These are phyloP conservation scores for Solanum corneliomulleri DNA, from an alignment of 257 asterid species.

Conservation along the genomic window DNA sequence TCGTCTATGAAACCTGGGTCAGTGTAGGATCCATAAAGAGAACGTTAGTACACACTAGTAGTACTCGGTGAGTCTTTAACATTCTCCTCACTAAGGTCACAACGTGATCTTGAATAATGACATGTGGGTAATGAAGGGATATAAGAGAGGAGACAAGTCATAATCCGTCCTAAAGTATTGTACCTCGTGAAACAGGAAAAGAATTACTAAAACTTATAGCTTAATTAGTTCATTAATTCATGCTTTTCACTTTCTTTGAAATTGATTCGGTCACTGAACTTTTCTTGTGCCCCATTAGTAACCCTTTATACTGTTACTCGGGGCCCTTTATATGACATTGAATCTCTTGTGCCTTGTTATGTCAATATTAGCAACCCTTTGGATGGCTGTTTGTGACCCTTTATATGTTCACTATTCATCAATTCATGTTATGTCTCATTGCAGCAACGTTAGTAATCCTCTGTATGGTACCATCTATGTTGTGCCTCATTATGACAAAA, in stretches of 20 bases:
- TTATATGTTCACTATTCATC: background rate
- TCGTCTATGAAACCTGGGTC: background rate
- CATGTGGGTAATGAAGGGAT: background rate
- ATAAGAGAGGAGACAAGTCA: background rate
- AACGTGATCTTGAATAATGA: background rate
- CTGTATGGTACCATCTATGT: background rate
- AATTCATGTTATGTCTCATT: background rate
- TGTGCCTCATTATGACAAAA: background rate
- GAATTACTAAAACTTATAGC: background rate
- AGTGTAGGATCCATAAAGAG: background rate
- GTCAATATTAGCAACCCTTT: background rate
- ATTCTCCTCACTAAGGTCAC: background rate
- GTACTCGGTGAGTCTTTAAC: background rate
- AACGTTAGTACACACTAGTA: background rate
- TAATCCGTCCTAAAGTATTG: background rate
- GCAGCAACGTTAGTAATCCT: background rate
- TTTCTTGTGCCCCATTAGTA: background rate
- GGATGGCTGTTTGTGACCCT: background rate
- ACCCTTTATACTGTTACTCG: background rate
- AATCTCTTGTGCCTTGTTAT: background rate
- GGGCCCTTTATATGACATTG: background rate
- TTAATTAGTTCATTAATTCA: background rate
- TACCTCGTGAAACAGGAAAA: background rate
- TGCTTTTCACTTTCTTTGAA: background rate
- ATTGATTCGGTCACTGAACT: background rate